A percentile compares a stretch with the other conserved stretches of the same genome.
Conservation (phyloP, 2,329 filamentous ascomycete genomes). For the Clarireedia monteithiana region DNA sequence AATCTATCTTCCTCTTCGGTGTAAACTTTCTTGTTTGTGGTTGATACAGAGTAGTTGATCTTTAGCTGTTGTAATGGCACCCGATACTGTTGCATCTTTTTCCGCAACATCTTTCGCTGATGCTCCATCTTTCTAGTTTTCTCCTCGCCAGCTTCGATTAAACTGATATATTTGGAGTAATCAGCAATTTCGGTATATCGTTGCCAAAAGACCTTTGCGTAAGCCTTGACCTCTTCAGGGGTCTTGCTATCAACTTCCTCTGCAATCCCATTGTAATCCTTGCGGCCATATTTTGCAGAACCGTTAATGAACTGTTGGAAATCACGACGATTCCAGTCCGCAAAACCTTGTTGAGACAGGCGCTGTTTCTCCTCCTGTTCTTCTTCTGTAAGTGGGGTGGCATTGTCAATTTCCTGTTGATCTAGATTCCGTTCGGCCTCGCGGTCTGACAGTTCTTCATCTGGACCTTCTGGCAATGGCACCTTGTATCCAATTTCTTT, state of each 20-base stretch:
- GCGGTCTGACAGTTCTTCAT: conserved; percentile 78
- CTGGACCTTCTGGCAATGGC: conserved; percentile 77
- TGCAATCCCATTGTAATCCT: conserved; percentile 77
- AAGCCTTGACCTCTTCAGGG: conserved; percentile 75
- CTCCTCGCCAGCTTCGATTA: conserved; percentile 90
- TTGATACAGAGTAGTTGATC: conserved; percentile 97
- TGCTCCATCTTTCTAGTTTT: conserved; percentile 82
- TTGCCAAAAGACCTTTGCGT: conserved; percentile 95
- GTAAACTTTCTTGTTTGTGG: conserved; percentile 99
- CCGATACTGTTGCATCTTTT: conserved; percentile 96
- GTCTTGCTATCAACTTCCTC: conserved; percentile 89
- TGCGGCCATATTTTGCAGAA: conserved; percentile 84
- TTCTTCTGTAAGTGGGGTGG: conserved; percentile 77
- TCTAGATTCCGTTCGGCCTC: conserved; percentile 81
- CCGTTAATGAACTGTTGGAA: conserved; percentile 98
- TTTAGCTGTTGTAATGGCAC: conserved; percentile 96
- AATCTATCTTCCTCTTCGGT: conserved; percentile 98
- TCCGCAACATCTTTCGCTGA: conserved; percentile 84
- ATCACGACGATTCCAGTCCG: conserved; percentile 92
- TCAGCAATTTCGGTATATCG: conserved; percentile 86
- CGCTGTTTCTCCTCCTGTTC: conserved; percentile 81
- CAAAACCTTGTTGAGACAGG: conserved; percentile 78
- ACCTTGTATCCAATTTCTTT: conserved; percentile 97
- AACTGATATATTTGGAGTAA: conserved; percentile 78
- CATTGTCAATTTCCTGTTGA: conserved; percentile 89